phyloP scores from a whole-genome alignment of 768 basidiomycete species.

The Asterophora parasitica region DNA sequence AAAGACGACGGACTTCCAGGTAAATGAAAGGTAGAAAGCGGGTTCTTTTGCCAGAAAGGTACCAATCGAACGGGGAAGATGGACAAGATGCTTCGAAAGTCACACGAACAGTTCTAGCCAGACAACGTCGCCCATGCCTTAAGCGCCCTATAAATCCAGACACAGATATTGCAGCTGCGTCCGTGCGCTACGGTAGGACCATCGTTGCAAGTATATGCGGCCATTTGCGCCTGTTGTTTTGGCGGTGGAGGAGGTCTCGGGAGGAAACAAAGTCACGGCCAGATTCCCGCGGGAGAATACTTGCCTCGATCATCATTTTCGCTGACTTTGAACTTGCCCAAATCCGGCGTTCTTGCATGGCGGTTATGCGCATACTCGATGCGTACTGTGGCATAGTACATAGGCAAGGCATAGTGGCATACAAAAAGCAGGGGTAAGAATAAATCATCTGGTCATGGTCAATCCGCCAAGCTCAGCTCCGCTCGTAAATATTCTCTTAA shows the following conservation, averaged over 20 bases:
- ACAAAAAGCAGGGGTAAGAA: not conserved
- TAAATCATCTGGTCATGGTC: constrained; percentile 1
- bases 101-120: constrained; percentile 32
- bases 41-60: constrained; percentile 51
- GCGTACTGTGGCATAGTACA: not conserved
- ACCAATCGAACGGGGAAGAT: constrained; percentile 40
- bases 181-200: constrained; percentile 2
- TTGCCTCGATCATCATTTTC: constrained; percentile 29
- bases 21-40: constrained; percentile 46
- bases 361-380: too few species aligned
- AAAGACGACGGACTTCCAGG: constrained; percentile 40
- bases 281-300: constrained; percentile 26
- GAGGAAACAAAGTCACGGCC: constrained; percentile 14
- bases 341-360: not conserved
- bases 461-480: not conserved
- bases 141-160: constrained; percentile 7
- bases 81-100: constrained; percentile 37
- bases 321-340: constrained; percentile 23
- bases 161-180: constrained; percentile 10
- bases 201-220: not conserved
- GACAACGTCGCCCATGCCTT: constrained; percentile 7
- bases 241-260: not conserved
- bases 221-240: constrained; percentile 12
- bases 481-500: not conserved
- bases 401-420: not conserved